These are phyloP conservation scores for Arctium lappa DNA, from an alignment of 129 eudicot species.

Conservation along the genomic window DNA sequence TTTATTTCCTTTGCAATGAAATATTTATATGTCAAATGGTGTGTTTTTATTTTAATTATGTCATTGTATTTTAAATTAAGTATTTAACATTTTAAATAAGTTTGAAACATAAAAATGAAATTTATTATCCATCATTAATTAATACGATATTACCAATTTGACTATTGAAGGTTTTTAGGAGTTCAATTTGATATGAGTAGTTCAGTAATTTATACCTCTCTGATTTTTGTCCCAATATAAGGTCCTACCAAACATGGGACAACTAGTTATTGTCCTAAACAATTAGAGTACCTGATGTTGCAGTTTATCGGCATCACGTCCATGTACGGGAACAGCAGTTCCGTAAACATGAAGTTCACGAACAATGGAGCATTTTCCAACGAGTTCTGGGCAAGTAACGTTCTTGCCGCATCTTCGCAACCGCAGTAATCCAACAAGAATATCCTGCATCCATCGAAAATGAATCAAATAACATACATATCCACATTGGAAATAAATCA, in stretches of 20 bases:
- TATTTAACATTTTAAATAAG: background rate
- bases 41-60: background rate
- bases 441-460: slow-evolving; percentile 49
- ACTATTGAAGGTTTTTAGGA: too few species aligned
- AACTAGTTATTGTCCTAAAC: background rate
- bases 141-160: too few species aligned
- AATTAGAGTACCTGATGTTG: slow-evolving; percentile 71
- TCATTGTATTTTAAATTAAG: background rate
- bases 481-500: background rate
- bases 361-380: slow-evolving; percentile 87
- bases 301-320: slow-evolving; percentile 88
- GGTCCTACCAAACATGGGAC: background rate
- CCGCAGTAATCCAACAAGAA: slow-evolving; percentile 90
- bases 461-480: background rate
- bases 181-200: too few species aligned
- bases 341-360: slow-evolving; percentile 99
- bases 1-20: background rate
- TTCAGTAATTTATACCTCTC: too few species aligned
- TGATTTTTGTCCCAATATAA: too few species aligned
- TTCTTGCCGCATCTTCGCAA: slow-evolving; percentile 81
- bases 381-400: slow-evolving; percentile 84
- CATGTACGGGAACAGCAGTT: slow-evolving; percentile 98
- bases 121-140: too few species aligned
- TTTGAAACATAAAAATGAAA: too few species aligned
- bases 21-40: background rate